Base-by-base conservation (phyloP, 225 moss, liverwort and hornwort genomes). In the Thuidium tamariscinum region DNA sequence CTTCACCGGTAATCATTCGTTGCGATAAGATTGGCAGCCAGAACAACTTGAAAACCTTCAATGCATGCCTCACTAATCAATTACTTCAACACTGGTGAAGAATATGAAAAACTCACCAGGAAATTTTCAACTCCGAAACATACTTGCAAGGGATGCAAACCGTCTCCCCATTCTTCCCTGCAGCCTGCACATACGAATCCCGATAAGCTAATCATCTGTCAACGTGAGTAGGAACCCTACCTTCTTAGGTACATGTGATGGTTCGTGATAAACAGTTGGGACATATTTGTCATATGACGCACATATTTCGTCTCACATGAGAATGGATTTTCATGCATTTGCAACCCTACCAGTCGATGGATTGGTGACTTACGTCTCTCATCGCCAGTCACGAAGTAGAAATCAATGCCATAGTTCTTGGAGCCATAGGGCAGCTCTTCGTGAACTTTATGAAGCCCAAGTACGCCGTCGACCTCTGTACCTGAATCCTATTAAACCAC, bases 121-220 rank as follows among this genome's bases (percentile, higher is more conserved):
- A 98, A 98, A 86, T 97, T 93, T 88, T 79, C 92, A 81, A 97
- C 91, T 63, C 97, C 98, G 88, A 98, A 98, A 94, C 92, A 97
- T 25, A 97, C 77, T 84, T 98, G 97, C 82, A 98, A 86, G 84
- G 95, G 96, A 88, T 98, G 98, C 88, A 95, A 89, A 68, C 94
- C 93, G 54, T 93, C 91, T 49, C 91, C 91, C 98, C 98, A 98
- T 75, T 92, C 95, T 75, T 92, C 94, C 87, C 90, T 90, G 76
- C 77, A 80, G 77, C 93, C 98, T 98, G 95, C 86, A 92, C 46
- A 87, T 41, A 83, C 46, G 81, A 87, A 56, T 49, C 65, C 82
- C 85, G 60, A 87, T 63, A n/a, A 80, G n/a, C 75, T 61, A 55
- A 67, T 61, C 74, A 85, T 79, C 51, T 23, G 44, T 80, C 62